Evolutionary conservation across 2,329 filamentous ascomycete species (phyloP), one percentile per base, ranked within the genome.

Genomic region (Herpotrichia juniperi): DNA sequence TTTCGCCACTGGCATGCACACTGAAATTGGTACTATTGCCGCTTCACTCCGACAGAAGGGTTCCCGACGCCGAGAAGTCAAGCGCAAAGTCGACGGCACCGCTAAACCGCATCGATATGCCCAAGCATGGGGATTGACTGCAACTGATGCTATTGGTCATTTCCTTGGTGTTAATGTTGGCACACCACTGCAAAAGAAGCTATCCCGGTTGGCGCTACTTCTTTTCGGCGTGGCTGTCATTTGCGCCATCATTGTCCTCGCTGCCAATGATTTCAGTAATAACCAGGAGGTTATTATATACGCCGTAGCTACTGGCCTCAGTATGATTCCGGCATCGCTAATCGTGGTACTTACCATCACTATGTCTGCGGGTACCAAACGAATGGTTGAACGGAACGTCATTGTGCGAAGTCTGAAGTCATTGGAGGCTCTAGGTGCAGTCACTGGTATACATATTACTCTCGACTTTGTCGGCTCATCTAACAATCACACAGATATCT

Each of bases 11-110:
- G 87, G 85, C 31, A 88, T 90, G 84, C 75, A 81, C 52, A 91
- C 89, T 7, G 86, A 91, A 67, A 88, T 91, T 50, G 89, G 89
- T 54, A 84, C 84, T 57, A 91, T 92, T 58, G 88, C 89, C n/a
- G 81, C 83, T 37, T 76, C 88, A 46, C 79, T 93, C 19, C 83
- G 86, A 35, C 81, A 83, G 19, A 42, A 65, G 57, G 62, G 65
- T 47, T 56, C 57, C 51, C 71, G 64, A 48, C 50, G 67, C n/a
- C 66, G 77, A 35, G 69, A 64, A 2, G 75, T 78, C 35, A 79
- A 79, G 67, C 73, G 76, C 16, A 75, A 69, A 30, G 54, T 61
- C 8, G 55, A 71, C 30, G 71, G 71, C 4, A 63, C 59, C 24
- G 71, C 71, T n/a, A 65, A 66, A 39, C 68, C 66, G 1, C 69